Base-by-base conservation (phyloP, 1,284 basidiomycete genomes). In the Volvariella volvacea region DNA sequence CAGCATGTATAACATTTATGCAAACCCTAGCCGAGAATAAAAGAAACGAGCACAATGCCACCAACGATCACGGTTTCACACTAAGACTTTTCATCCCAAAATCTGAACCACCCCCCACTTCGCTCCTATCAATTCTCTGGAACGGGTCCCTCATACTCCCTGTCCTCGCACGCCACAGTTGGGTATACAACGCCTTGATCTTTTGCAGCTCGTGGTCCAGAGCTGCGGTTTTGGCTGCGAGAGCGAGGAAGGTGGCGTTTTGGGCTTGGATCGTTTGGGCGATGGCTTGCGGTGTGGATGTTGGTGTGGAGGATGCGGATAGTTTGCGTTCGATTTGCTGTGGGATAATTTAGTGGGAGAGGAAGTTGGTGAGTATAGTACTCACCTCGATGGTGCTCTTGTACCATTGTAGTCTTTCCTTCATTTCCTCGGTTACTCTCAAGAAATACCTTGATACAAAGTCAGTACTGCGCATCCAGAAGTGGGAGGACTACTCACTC, bases 301-400 rank as follows among this genome's bases (percentile, higher is more conserved):
- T 64, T 52, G 83, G 79, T 44, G 67, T 67, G 7, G 79, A 69
- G 3, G 80, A 76, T 8, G 82, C 80, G 3, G 80, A 76, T 2
- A 90, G 66, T 58, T 86, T 88, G 44, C 85, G 75, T 62, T 90
- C 87, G 50, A 89, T 87, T 81, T 88, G 83, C 87, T 90, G 51
- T 22, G 19, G 33, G 46, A 21, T 47, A 34, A 30, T 15, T 22
- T 43, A 40, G 47, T n/a, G 17, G 42, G 31, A 19, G n/a, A 25
- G 30, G 17, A 22, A n/a, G 4, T 31, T 43, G 41, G 31, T 31
- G 32, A 1, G 31, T 14, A 22, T 6, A 16, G 33, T 22, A 52
- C 66, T 50, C 51, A 84, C 88, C 67, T 91, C 88, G 44, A 90
- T 83, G 6, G 84, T 88, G 22, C 73, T 68, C 56, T 84, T 86